These are phyloP conservation scores for Cyclotella baltica DNA, from an alignment of 108 stramenopile genomes.

Conservation along the genomic window DNA sequence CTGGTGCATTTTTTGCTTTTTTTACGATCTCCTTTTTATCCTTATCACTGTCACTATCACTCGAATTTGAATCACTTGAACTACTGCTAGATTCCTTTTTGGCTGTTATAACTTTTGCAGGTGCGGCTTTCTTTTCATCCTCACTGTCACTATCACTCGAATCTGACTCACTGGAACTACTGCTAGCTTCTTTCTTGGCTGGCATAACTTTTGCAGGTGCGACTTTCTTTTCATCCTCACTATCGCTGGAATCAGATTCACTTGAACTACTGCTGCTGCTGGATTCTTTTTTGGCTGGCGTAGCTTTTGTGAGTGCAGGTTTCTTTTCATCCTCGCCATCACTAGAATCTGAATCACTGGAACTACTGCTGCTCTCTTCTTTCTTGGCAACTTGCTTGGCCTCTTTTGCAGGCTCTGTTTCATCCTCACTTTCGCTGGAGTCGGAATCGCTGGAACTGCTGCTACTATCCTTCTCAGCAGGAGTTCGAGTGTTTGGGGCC, in stretches of 20 bases:
- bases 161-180: neutral
- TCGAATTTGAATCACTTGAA: conserved; percentile 7
- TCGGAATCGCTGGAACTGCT: neutral
- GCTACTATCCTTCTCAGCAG: neutral
- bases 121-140: neutral
- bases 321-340: neutral
- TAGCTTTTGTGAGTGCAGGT: neutral
- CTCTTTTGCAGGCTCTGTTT: conserved; percentile 1
- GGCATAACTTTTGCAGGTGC: neutral
- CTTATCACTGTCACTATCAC: conserved; percentile 7
- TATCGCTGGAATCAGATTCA: conserved; percentile 13
- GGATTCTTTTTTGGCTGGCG: neutral
- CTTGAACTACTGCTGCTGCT: conserved; percentile 30
- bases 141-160: conserved; percentile 27
- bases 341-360: conserved; percentile 12
- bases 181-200: conserved; percentile 3
- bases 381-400: neutral
- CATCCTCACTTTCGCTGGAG: neutral
- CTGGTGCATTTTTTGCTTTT: no score
- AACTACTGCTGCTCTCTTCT: conserved; percentile 17
- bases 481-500: neutral
- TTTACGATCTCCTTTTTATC: neutral
- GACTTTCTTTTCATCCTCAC: conserved; percentile 15
- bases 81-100: neutral
- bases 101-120: neutral